Evolutionary conservation across 176 grass and related monocot species (phyloP).

Genomic region (Oryza rufipogon): DNA sequence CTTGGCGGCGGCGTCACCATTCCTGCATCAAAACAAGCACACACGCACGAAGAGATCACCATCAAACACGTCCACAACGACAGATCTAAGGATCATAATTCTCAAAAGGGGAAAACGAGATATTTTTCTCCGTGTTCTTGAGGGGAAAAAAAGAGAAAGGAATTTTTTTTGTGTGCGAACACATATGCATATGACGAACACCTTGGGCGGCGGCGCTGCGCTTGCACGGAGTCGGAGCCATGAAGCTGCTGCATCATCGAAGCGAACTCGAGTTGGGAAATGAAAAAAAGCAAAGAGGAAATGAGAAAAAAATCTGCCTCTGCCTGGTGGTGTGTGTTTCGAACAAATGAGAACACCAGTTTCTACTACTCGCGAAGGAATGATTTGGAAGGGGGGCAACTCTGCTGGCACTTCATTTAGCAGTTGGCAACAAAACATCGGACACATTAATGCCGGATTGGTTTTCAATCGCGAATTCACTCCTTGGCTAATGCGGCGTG

Average conservation of each 20-base stretch:
- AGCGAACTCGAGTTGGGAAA: background rate
- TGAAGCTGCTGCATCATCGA: background rate
- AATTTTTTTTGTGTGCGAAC: background rate
- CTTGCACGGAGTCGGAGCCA: constrained; percentile 4
- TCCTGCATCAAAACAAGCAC: constrained; percentile 30
- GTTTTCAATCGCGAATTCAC: background rate
- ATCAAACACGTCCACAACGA: background rate
- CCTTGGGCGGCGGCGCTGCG: constrained; percentile 1
- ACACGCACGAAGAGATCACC: background rate
- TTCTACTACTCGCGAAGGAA: background rate
- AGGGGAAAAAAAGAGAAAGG: background rate
- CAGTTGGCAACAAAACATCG: background rate
- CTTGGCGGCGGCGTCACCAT: constrained; percentile 5
- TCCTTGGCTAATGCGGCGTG: background rate
- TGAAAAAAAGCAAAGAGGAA: background rate
- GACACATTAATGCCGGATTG: background rate
- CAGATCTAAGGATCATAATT: background rate
- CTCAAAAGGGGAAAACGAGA: background rate
- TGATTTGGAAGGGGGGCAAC: background rate
- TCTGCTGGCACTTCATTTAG: background rate
- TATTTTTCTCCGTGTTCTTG: background rate
- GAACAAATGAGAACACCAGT: background rate
- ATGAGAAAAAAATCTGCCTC: background rate
- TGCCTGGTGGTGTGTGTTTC: background rate
- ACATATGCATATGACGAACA: background rate